A percentile compares a stretch with the other conserved stretches of the same genome.
phyloP scores from a whole-genome alignment of 169 alveolate genomes.

The Amoebophrya sp. region DNA sequence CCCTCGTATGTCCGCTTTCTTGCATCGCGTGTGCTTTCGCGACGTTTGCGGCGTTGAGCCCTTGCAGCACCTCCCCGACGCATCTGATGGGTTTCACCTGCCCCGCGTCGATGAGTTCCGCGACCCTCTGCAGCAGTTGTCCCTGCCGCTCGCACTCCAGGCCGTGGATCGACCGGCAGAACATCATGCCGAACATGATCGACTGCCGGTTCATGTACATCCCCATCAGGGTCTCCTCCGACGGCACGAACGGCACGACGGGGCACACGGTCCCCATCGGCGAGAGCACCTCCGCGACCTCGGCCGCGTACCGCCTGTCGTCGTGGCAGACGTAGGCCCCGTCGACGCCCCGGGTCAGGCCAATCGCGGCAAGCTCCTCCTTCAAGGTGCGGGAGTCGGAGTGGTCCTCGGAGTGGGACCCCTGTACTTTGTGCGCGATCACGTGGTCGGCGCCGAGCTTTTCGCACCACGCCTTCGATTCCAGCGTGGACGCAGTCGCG shows the following conservation, averaged over 20 bases:
- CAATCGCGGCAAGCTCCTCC: neutral
- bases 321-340: neutral
- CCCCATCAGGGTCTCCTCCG: neutral
- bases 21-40: neutral
- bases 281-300: neutral
- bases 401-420: too few species aligned
- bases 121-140: neutral
- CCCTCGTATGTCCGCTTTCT: neutral
- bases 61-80: neutral
- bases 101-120: neutral
- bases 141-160: neutral
- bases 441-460: neutral
- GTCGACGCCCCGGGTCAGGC: neutral
- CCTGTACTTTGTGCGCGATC: neutral
- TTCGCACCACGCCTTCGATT: neutral
- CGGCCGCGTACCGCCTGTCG: neutral
- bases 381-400: too few species aligned
- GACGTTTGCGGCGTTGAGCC: neutral
- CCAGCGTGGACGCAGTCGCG: neutral
- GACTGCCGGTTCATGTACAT: neutral
- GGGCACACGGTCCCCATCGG: neutral
- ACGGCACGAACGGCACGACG: neutral
- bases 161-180: neutral
- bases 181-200: neutral
- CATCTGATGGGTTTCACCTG: neutral